Evolutionary conservation across 768 basidiomycete species (phyloP), one percentile per base, ranked within the genome.

Genomic region (Mycena sanguinolenta): DNA sequence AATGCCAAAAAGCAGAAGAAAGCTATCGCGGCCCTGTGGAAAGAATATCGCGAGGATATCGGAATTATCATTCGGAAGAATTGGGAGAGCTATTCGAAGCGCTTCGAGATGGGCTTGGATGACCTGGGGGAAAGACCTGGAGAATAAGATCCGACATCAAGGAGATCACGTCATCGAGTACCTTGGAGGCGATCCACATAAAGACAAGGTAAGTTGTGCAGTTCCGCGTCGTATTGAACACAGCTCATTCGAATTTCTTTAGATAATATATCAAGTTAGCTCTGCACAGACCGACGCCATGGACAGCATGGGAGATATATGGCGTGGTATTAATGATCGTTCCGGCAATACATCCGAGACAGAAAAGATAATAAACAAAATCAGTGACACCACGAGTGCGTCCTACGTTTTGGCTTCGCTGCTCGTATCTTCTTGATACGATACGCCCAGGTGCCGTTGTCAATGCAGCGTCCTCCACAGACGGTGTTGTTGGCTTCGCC

Each of bases 111-210:
- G 64, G 73, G 70, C 2, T 63, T 77, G 39, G 74, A 75, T 10
- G 75, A 78, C 14, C 63, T 78, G 39, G 70, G n/a, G 74, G 28
- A 70, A 75, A 30, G 78, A 77, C 2, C 65, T 77, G 3, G 63
- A 65, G 25, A 75, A 75, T 7, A 74, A 76, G 39, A 72, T 52
- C 17, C 49, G 57, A 58, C 69, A 70, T 23, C 39, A 70, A n/a
- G 74, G 68, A n/a, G 70, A 77, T 42, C 70, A 75, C 2, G 28
- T 77, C 3, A 73, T 76, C 28, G 68, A 50, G 46, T 74, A 70
- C 54, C 54, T 79, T 16, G 67, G 63, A 19, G 64, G 65, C 13
- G 78, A 77, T 0, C 74, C 79, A 0, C 77, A 79, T 23, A 71
- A 71, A 13, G 75, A 79, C 58, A 69, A 73, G 65, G 77, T 75